phyloP scores from a whole-genome alignment of 257 asterid genomes.

The Capsicum baccatum region DNA sequence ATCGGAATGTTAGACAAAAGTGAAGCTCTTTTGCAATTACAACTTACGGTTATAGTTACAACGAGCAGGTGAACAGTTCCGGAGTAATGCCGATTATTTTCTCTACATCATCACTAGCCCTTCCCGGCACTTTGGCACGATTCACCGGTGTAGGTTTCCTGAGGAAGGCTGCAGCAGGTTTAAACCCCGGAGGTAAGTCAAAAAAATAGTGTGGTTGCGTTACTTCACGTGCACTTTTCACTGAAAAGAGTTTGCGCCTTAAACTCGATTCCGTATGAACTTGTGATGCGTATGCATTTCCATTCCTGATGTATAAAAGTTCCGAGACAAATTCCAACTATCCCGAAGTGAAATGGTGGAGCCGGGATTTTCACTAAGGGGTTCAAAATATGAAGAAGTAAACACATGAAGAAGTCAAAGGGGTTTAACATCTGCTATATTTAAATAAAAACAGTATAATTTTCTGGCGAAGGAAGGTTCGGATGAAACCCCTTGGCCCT shows the following conservation, averaged over 20 bases:
- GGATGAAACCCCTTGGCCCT: too few relatives aligned
- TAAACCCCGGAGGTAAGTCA: conserved; percentile 89
- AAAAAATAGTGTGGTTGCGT: neutral
- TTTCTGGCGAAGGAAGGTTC: too few relatives aligned
- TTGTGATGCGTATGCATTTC: neutral
- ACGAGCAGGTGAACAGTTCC: conserved; percentile 87
- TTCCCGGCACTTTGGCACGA: conserved; percentile 96
- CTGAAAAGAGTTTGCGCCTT: neutral
- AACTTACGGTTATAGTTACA: neutral
- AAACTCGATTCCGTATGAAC: neutral
- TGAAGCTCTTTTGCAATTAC: neutral
- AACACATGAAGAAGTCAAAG: too few relatives aligned
- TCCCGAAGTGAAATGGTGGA: neutral
- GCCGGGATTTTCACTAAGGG: too few relatives aligned
- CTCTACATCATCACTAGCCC: conserved; percentile 95
- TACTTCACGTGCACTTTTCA: neutral
- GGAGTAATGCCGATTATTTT: conserved; percentile 99
- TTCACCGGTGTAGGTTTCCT: conserved; percentile 83
- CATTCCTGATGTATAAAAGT: neutral
- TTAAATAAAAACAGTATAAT: too few relatives aligned
- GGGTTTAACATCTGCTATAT: too few relatives aligned
- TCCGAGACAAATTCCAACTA: neutral
- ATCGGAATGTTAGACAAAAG: neutral
- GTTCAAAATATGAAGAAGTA: too few relatives aligned
- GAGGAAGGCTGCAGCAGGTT: conserved; percentile 75